These are phyloP conservation scores for Neurospora sp. DNA, from an alignment of 495 filamentous ascomycete genomes.

Conservation along the genomic window DNA sequence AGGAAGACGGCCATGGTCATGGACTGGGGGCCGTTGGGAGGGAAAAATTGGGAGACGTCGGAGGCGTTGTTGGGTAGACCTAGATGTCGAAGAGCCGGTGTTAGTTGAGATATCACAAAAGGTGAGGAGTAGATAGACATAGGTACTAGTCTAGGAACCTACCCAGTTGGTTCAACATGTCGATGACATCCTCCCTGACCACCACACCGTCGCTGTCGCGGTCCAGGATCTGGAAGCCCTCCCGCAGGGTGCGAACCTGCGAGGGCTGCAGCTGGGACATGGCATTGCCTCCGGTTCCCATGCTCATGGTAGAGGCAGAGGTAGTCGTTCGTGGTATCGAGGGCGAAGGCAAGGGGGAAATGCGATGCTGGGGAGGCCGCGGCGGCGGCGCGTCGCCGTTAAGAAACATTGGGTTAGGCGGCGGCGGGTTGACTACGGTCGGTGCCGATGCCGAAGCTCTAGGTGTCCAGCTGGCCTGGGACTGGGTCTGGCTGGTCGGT, in stretches of 20 bases:
- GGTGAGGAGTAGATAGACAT: background rate
- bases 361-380: background rate
- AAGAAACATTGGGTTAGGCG: background rate
- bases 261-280: constrained; percentile 53
- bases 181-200: constrained; percentile 64
- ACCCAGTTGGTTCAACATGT: constrained; percentile 74
- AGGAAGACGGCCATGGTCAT: constrained; percentile 79
- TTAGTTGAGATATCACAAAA: background rate
- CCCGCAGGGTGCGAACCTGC: constrained; percentile 65
- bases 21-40: constrained; percentile 49
- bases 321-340: constrained; percentile 8
- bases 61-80: constrained; percentile 42
- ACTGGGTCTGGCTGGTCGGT: constrained; percentile 27
- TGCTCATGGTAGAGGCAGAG: constrained; percentile 2
- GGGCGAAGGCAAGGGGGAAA: background rate
- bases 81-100: constrained; percentile 6
- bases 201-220: constrained; percentile 68
- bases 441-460: background rate
- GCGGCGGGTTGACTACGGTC: background rate
- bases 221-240: constrained; percentile 81
- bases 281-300: constrained; percentile 33
- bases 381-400: background rate
- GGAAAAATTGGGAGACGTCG: constrained; percentile 66
- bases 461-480: background rate
- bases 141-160: background rate